Evolutionary conservation across 345 rosid genomes (phyloP), one percentile per base, ranked within the genome.

Genomic region (Limnanthes douglasii): DNA sequence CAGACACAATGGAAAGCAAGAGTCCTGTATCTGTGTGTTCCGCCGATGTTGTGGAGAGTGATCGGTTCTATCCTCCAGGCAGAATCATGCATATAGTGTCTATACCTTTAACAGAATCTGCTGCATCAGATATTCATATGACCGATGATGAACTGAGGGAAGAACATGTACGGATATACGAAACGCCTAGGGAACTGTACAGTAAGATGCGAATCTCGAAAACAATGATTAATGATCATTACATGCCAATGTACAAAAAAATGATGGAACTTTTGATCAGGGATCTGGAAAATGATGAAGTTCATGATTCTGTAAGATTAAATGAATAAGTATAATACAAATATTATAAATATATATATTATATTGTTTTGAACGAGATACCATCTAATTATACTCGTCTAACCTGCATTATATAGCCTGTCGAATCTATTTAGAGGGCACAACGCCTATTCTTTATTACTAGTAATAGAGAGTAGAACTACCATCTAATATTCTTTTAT

Each of bases 221-320:
- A 57, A 80, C 94, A 1, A 78, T 84, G 94, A 85, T 90, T 21
- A 73, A 90, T 34, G 98, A 90, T 65, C 98, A 90, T 48, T 90
- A 90, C 25, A 84, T 84, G 96, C 96, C 94, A 7, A 75, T 78
- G 82, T 78, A 80, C 55, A 77, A 69, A 68, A 90, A 64, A 61
- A 84, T 75, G 94, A 78, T 80, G 67, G 93, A 90, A 51, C 69
- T 63, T 53, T 58, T 78, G 51, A 66, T 84, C 30, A 51, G 59
- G 16, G 63, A 80, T 57, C 70, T 84, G 5, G 76, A 69, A 55
- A 62, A 61, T 5, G 64, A 53, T 34, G 61, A 50, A 14, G 48
- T 11, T 12, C 14, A 33, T 57, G 53, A 21, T 24, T 45, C 47
- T 51, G 63, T 33, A n/a, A 18, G 54, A 10, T 36, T 34, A 21